Evolutionary conservation across 306 rosid genomes (phyloP).

Genomic region (Vigna hirtella): DNA sequence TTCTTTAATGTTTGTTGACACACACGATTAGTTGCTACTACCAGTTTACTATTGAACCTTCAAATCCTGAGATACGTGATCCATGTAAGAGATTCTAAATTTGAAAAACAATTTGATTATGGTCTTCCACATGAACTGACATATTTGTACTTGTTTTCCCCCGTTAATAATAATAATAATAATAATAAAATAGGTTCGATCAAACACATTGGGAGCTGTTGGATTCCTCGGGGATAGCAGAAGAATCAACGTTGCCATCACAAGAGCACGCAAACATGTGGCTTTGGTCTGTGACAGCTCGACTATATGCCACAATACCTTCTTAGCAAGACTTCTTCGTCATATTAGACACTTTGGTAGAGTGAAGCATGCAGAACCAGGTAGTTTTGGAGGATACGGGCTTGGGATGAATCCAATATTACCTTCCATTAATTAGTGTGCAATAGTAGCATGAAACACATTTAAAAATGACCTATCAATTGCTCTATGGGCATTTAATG

Average conservation of each 20-base stretch:
- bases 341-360: slow-evolving; percentile 77
- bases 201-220: slow-evolving; percentile 85
- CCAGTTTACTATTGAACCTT: slow-evolving; percentile 21
- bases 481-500: slow-evolving; percentile 5
- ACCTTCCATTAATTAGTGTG: slow-evolving; percentile 67
- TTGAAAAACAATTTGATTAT: slow-evolving; percentile 7
- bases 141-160: not conserved
- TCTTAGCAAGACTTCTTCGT: slow-evolving; percentile 84
- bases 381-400: slow-evolving; percentile 71
- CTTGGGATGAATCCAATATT: slow-evolving; percentile 78
- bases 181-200: slow-evolving; percentile 62
- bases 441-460: slow-evolving; percentile 35
- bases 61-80: slow-evolving; percentile 2
- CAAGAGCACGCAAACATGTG: slow-evolving; percentile 84
- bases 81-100: not conserved
- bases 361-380: slow-evolving; percentile 83
- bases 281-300: slow-evolving; percentile 87
- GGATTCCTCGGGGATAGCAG: slow-evolving; percentile 89
- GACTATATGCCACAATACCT: slow-evolving; percentile 83
- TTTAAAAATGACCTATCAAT: slow-evolving; percentile 11
- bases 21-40: not conserved
- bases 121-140: slow-evolving; percentile 12
- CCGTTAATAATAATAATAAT: not conserved
- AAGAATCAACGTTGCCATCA: slow-evolving; percentile 86
- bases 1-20: slow-evolving; percentile 14